Evolutionary conservation across 768 basidiomycete species (phyloP), one percentile per base, ranked within the genome.

Genomic region (Hypholoma sublateritium): DNA sequence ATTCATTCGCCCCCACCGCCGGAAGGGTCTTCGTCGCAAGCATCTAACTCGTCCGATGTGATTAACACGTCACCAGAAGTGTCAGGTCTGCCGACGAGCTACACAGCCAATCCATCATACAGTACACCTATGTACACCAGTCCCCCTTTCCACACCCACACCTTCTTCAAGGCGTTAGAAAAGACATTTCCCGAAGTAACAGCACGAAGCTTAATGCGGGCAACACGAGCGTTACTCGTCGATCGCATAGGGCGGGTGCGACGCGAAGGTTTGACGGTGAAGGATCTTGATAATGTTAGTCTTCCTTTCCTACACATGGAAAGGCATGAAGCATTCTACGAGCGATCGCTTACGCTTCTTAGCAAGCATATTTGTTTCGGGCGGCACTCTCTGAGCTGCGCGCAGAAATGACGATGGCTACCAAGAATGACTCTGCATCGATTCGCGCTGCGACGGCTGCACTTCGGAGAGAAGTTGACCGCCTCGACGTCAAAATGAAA

Each of bases 341-440:
- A 7, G 24, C 32, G 22, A 42, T 37, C 45, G 11, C 50, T 35
- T n/a, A 42, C 21, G 24, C 45, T 42, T 51, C 37, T 60, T 65
- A 97, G 93, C 92, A 95, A 87, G 95, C 95, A 16, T 98, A 98
- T 70, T 77, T 98, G 32, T 97, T 97, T 72, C 86, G 88, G 45
- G 97, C 97, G 17, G 97, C 96, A 0, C 72, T 98, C 36, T 91
- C 91, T 1, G 95, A 98, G 69, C 77, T 96, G 46, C 82, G 93
- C 17, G 89, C 91, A 4, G 95, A 97, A 67, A 82, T 93, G 25
- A 87, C 88, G 4, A 83, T 93, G 65, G 84, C 82, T 50, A 87
- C 89, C 3, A 84, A 89, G 58, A 97, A 93, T 62, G 95, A 96
- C 65, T 86, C 85, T 39, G 84, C 92, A 12, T 78, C 88, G n/a